These are phyloP conservation scores for Trametes sanguinea DNA, from an alignment of 768 basidiomycete genomes.

Conservation along the genomic window DNA sequence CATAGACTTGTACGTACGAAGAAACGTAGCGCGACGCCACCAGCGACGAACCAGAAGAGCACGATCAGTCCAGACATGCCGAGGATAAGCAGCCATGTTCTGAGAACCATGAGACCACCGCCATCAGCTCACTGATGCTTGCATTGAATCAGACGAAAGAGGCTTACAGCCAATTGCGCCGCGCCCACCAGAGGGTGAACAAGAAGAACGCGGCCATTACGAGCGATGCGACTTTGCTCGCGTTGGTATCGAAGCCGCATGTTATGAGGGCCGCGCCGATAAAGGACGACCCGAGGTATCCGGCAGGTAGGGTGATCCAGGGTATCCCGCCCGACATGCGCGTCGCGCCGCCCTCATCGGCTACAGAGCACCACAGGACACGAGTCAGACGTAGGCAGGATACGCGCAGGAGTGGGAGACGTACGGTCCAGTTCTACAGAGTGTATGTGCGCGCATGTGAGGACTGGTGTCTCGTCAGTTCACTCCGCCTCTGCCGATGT, in stretches of 20 bases:
- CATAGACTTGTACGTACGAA: slow-evolving; percentile 47
- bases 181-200: slow-evolving; percentile 87
- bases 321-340: slow-evolving; percentile 84
- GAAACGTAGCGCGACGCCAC: slow-evolving; percentile 74
- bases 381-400: neutral
- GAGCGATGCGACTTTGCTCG: slow-evolving; percentile 81
- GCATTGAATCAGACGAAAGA: neutral
- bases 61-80: slow-evolving; percentile 81
- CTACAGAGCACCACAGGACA: slow-evolving; percentile 38
- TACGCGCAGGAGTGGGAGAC: slow-evolving; percentile 30
- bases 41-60: slow-evolving; percentile 81
- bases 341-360: slow-evolving; percentile 87
- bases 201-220: slow-evolving; percentile 85
- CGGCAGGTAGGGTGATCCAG: slow-evolving; percentile 82
- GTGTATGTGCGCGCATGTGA: slow-evolving; percentile 85
- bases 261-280: slow-evolving; percentile 87
- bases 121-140: neutral
- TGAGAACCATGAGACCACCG: slow-evolving; percentile 28
- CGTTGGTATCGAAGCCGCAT: slow-evolving; percentile 87
- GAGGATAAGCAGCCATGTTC: slow-evolving; percentile 77
- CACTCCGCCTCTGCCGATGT: neutral
- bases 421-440: slow-evolving; percentile 86
- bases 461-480: slow-evolving; percentile 35
- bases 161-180: slow-evolving; percentile 69
- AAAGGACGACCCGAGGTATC: slow-evolving; percentile 82